phyloP scores from a whole-genome alignment of 192 early-diverging fungal species.

The Pecoramyces ruminantium region DNA sequence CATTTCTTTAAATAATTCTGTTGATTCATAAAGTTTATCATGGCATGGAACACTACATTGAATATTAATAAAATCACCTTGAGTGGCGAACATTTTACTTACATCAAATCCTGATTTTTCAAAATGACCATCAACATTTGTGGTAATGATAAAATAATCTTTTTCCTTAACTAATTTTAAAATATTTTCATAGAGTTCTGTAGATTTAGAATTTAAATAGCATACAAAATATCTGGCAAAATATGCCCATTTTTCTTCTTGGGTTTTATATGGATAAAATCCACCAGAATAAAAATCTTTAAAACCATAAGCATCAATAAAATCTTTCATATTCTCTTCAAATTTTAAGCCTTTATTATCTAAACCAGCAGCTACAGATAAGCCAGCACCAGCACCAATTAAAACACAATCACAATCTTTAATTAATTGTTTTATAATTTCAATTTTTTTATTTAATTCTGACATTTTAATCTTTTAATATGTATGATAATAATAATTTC shows the following conservation, averaged over 20 bases:
- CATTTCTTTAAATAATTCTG: background rate
- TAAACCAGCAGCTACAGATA: background rate
- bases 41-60: background rate
- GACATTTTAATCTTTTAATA: too few species aligned
- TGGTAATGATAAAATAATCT: background rate
- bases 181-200: background rate
- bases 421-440: too few species aligned
- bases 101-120: background rate
- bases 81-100: background rate
- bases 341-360: background rate
- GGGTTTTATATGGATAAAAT: background rate
- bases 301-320: background rate
- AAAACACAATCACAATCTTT: background rate
- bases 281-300: background rate
- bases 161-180: background rate
- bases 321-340: background rate
- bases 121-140: background rate
- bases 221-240: background rate
- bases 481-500: too few species aligned
- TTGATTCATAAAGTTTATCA: background rate
- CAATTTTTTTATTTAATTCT: too few species aligned
- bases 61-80: background rate
- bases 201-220: background rate
- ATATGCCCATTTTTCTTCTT: background rate
- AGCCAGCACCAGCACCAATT: background rate